phyloP scores from a whole-genome alignment of 1,139 yeast species.

The Barnettozyma hawaiiensis region DNA sequence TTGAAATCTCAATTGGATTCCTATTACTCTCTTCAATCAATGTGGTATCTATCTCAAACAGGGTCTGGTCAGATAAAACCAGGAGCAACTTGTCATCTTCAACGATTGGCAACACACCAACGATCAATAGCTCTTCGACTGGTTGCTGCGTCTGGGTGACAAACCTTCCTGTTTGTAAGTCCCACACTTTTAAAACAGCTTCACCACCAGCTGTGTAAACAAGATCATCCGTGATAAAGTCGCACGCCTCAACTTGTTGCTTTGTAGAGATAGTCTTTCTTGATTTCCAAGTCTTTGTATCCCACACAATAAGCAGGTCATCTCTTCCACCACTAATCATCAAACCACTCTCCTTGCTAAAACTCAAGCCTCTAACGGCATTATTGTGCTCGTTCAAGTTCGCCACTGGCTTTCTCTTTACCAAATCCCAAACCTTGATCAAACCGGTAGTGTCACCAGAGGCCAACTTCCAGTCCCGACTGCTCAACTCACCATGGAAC shows the following conservation, averaged over 20 bases:
- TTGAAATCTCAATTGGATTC: slow-evolving; percentile 38
- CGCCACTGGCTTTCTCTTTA: slow-evolving; percentile 62
- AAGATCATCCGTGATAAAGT: slow-evolving; percentile 69
- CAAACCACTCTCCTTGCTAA: slow-evolving; percentile 47
- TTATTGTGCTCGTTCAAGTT: slow-evolving; percentile 71
- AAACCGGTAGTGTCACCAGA: slow-evolving; percentile 86
- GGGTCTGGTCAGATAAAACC: slow-evolving; percentile 80
- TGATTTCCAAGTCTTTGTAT: slow-evolving; percentile 47
- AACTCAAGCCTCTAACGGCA: slow-evolving; percentile 83
- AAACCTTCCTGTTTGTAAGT: slow-evolving; percentile 47
- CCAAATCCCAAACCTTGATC: slow-evolving; percentile 87
- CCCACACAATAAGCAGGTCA: slow-evolving; percentile 58
- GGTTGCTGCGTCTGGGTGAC: slow-evolving; percentile 57
- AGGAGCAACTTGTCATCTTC: slow-evolving; percentile 30
- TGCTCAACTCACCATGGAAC: slow-evolving; percentile 68
- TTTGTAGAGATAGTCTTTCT: slow-evolving; percentile 63
- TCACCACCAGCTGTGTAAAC: slow-evolving; percentile 90
- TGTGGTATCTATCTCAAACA: slow-evolving; percentile 46
- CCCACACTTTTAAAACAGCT: slow-evolving; percentile 62
- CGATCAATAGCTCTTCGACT: slow-evolving; percentile 63
- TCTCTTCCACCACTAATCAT: slow-evolving; percentile 89
- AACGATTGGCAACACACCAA: slow-evolving; percentile 44
- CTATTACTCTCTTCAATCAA: slow-evolving; percentile 26
- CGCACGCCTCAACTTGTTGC: slow-evolving; percentile 79
- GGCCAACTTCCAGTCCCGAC: slow-evolving; percentile 71